A percentile compares a stretch with the other conserved stretches of the same genome.
phyloP scores from a whole-genome alignment of 2,329 filamentous ascomycete genomes.

The Neofusicoccum parvum region DNA sequence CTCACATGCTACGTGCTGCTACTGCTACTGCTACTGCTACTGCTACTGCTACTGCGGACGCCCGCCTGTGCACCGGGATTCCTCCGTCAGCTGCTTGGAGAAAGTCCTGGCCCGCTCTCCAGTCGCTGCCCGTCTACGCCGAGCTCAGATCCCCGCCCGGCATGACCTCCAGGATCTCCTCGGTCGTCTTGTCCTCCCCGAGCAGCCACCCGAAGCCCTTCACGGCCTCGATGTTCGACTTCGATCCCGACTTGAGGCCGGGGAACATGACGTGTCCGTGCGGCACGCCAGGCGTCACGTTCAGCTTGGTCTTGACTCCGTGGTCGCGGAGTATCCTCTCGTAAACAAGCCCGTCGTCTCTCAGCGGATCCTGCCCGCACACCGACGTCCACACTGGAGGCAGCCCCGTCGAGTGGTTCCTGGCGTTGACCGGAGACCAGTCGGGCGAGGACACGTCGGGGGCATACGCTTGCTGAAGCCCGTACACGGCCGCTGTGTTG shows the following conservation, averaged over 20 bases:
- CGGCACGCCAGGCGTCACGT: constrained; percentile 22
- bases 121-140: no score
- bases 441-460: not conserved
- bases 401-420: not conserved
- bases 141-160: not conserved
- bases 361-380: constrained; percentile 22
- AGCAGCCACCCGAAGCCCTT: not conserved
- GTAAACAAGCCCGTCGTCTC: constrained; percentile 23
- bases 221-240: not conserved
- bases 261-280: constrained; percentile 5
- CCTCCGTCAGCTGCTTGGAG: no score
- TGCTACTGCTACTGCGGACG: no score
- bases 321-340: constrained; percentile 22
- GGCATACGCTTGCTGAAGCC: not conserved
- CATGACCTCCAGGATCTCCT: not conserved
- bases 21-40: no score
- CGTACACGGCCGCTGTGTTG: not conserved
- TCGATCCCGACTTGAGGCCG: not conserved
- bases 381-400: constrained; percentile 18
- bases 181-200: not conserved
- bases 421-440: not conserved
- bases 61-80: no score
- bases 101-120: no score
- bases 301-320: constrained; percentile 20
- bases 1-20: no score